A percentile compares a stretch with the other conserved stretches of the same genome.
Conservation (phyloP, 2,329 filamentous ascomycete species). For the Huntiella savannae region DNA sequence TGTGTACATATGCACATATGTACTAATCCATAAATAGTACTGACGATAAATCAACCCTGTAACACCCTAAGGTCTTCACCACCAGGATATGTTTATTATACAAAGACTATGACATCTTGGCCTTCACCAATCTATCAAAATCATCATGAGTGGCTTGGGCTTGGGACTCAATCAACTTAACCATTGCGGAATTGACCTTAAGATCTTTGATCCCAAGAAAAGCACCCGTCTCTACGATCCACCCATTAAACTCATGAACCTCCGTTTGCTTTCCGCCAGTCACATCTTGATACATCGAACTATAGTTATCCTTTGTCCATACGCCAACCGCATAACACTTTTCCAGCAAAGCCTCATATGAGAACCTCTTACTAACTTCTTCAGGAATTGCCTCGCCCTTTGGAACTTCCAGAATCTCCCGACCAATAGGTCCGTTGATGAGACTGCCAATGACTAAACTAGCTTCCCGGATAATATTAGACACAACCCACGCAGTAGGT, state of each 20-base stretch:
- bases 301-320: constrained; percentile 27
- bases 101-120: not conserved
- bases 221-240: constrained; percentile 29
- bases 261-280: constrained; percentile 32
- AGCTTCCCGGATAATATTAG: constrained; percentile 54
- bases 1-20: no score
- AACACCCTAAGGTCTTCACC: no score
- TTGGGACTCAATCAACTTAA: constrained; percentile 23
- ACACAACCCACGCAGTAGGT: constrained; percentile 39
- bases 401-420: constrained; percentile 3
- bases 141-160: constrained; percentile 3
- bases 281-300: constrained; percentile 44
- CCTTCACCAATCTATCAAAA: constrained; percentile 6
- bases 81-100: not conserved
- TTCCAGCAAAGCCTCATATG: constrained; percentile 23
- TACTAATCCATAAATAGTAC: no score
- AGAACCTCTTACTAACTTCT: constrained; percentile 23
- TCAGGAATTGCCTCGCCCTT: constrained; percentile 13
- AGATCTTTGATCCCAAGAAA: constrained; percentile 21
- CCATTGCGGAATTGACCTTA: constrained; percentile 22
- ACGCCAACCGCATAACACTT: constrained; percentile 22
- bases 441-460: constrained; percentile 40
- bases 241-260: constrained; percentile 40
- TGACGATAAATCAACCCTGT: no score
- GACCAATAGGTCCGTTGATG: constrained; percentile 4